Evolutionary conservation across 805 yeast species (phyloP).

Genomic region (Debaryomyces tyrocola): DNA sequence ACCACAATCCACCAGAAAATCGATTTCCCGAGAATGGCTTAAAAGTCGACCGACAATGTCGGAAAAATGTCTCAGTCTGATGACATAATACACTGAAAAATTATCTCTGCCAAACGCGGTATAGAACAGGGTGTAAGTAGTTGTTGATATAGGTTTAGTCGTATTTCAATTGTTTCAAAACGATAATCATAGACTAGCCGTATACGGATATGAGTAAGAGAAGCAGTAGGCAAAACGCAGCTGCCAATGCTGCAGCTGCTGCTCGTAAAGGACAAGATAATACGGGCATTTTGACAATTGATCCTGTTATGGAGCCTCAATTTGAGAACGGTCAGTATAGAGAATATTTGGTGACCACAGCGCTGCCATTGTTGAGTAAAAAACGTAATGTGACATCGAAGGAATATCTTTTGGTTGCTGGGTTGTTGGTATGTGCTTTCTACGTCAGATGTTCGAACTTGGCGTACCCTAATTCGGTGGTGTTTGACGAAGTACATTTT

Average conservation of each 20-base stretch:
- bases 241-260: neutral
- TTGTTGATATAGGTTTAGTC: neutral
- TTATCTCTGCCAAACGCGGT: neutral
- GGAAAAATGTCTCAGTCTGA: too few species aligned
- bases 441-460: slow-evolving; percentile 62
- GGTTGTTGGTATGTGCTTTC: slow-evolving; percentile 49
- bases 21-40: too few species aligned
- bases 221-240: neutral
- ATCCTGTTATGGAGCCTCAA: slow-evolving; percentile 37
- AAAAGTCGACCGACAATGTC: too few species aligned
- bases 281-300: slow-evolving; percentile 27
- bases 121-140: neutral
- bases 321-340: slow-evolving; percentile 52
- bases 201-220: neutral
- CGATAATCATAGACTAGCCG: neutral
- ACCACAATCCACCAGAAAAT: too few species aligned
- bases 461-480: slow-evolving; percentile 74
- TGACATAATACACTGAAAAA: neutral
- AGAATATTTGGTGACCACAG: slow-evolving; percentile 53
- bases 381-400: slow-evolving; percentile 39
- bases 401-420: slow-evolving; percentile 30
- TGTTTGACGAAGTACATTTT: slow-evolving; percentile 91
- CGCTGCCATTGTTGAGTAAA: slow-evolving; percentile 39
- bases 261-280: neutral
- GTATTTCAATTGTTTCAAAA: neutral